Percentiles rank a stretch among this genome's conserved stretches.
phyloP scores from a whole-genome alignment of 148 eudicot species.

The Camellia japonica region DNA sequence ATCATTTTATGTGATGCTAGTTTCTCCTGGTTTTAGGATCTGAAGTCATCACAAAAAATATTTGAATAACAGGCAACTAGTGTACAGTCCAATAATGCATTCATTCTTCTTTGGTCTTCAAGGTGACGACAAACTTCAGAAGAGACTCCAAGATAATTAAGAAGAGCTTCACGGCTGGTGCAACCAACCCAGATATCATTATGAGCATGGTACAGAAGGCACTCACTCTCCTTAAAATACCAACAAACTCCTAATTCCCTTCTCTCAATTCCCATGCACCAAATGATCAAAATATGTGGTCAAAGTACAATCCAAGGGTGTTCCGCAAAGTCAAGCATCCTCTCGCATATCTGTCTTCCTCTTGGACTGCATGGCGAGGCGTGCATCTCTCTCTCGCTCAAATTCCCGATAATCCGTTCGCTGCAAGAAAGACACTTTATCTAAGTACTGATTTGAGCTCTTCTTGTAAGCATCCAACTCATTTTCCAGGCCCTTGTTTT shows the following conservation, averaged over 20 bases:
- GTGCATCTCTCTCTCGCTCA: slow-evolving; percentile 87
- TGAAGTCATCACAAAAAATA: background rate
- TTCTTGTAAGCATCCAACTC: slow-evolving; percentile 90
- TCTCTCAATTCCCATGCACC: background rate
- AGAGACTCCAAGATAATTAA: background rate
- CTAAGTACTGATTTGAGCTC: slow-evolving; percentile 91
- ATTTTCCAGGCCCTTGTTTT: slow-evolving; percentile 75
- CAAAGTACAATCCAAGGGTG: background rate
- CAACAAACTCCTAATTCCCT: background rate
- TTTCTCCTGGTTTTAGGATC: background rate
- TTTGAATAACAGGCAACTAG: background rate
- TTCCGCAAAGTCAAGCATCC: slow-evolving; percentile 31
- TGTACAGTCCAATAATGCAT: background rate
- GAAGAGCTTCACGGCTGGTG: background rate
- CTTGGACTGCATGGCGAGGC: slow-evolving; percentile 74
- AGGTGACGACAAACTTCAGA: background rate
- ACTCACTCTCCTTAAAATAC: background rate
- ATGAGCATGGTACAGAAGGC: background rate
- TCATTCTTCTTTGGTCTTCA: background rate
- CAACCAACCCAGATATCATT: background rate
- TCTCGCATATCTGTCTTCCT: slow-evolving; percentile 70
- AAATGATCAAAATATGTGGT: background rate
- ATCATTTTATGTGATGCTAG: background rate
- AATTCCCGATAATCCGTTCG: slow-evolving; percentile 83
- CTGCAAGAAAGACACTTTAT: slow-evolving; percentile 74